phyloP scores from a whole-genome alignment of 345 rosid genomes.

The Eucalyptus paniculata region DNA sequence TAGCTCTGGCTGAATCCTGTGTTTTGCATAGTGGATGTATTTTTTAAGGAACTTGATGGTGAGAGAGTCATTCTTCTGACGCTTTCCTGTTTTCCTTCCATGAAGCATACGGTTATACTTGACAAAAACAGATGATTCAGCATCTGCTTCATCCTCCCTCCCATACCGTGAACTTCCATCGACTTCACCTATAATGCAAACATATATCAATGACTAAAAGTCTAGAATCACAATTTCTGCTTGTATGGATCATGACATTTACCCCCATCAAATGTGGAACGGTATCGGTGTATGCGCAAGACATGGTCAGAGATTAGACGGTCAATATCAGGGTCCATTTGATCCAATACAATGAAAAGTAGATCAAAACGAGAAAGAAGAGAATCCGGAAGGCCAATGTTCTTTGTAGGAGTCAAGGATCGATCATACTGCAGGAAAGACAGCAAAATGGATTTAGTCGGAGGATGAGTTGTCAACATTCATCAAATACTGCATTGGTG shows the following conservation, averaged over 20 bases:
- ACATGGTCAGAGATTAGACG: slow-evolving; percentile 87
- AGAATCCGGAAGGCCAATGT: slow-evolving; percentile 99
- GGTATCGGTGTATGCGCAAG: slow-evolving; percentile 91
- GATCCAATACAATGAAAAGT: slow-evolving; percentile 92
- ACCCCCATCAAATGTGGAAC: slow-evolving; percentile 75
- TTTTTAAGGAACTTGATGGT: slow-evolving; percentile 83
- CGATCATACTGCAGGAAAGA: slow-evolving; percentile 77
- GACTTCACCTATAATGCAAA: slow-evolving; percentile 30
- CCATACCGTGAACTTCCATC: slow-evolving; percentile 59
- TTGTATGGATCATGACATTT: not conserved
- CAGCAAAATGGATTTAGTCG: not conserved
- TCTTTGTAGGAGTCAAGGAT: slow-evolving; percentile 94
- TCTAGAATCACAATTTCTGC: not conserved
- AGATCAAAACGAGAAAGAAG: slow-evolving; percentile 97
- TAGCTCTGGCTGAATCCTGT: slow-evolving; percentile 84
- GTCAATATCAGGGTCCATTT: slow-evolving; percentile 97
- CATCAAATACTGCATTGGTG: not conserved
- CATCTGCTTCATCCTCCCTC: slow-evolving; percentile 72
- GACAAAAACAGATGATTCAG: slow-evolving; percentile 73
- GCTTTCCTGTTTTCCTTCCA: slow-evolving; percentile 64
- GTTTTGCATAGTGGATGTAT: slow-evolving; percentile 96
- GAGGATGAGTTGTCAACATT: not conserved
- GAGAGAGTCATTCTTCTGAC: slow-evolving; percentile 68
- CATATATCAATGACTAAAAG: not conserved
- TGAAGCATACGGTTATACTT: slow-evolving; percentile 87